phyloP scores from a whole-genome alignment of 805 yeast species.

The Candida glaebosa region DNA sequence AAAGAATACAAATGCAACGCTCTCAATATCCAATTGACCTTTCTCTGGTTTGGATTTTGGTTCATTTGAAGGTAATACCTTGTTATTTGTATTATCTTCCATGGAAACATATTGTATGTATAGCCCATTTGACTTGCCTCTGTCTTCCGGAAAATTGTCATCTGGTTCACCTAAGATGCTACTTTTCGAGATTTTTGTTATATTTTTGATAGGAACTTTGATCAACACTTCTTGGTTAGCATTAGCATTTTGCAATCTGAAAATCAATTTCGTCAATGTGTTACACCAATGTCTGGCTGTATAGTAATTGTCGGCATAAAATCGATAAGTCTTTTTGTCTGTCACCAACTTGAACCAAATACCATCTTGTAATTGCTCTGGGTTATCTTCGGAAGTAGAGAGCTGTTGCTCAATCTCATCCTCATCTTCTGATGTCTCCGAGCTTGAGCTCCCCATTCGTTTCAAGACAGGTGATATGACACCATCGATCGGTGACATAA shows the following conservation, averaged over 20 bases:
- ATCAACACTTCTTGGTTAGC: constrained; percentile 69
- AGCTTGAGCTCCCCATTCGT: constrained; percentile 9
- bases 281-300: constrained; percentile 82
- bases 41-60: constrained; percentile 2
- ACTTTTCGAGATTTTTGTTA: constrained; percentile 58
- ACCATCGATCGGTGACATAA: constrained; percentile 1
- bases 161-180: constrained; percentile 14
- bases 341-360: constrained; percentile 60
- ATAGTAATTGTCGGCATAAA: constrained; percentile 68
- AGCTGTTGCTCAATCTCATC: constrained; percentile 19
- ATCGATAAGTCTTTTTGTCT: constrained; percentile 53
- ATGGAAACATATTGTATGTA: constrained; percentile 2
- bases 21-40: neutral
- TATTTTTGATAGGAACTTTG: constrained; percentile 68
- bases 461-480: neutral
- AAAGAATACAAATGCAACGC: neutral
- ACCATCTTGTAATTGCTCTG: constrained; percentile 26
- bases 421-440: constrained; percentile 14
- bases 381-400: constrained; percentile 21
- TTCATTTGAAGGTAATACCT: neutral
- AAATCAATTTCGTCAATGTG: constrained; percentile 68
- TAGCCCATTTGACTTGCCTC: constrained; percentile 1
- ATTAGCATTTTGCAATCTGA: constrained; percentile 58
- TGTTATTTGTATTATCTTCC: constrained; percentile 1
- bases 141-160: constrained; percentile 16